phyloP scores from a whole-genome alignment of 75 land plant species.

The Ceratopteris richardii region DNA sequence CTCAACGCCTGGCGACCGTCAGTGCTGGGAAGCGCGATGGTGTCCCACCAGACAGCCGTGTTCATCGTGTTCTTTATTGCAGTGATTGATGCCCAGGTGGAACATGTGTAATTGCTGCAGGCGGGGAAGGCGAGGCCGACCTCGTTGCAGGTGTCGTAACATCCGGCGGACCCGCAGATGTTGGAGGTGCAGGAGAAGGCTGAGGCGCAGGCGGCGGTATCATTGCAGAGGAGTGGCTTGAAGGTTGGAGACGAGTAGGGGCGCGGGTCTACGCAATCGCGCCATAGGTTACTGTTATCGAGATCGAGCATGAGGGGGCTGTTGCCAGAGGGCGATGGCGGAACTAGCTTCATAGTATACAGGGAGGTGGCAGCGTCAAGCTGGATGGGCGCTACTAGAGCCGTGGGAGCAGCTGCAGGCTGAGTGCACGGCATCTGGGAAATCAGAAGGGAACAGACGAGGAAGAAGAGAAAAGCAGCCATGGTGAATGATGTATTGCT shows the following conservation, averaged over 20 bases:
- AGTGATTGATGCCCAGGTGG: slow-evolving; percentile 8
- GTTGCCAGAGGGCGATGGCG: neutral
- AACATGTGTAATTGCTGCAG: slow-evolving; percentile 30
- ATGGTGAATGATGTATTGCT: no score
- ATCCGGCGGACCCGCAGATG: slow-evolving; percentile 9
- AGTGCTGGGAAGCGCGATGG: neutral
- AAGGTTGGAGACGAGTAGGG: slow-evolving; percentile 1
- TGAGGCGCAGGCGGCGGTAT: neutral
- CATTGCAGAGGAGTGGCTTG: neutral
- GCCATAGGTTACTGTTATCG: neutral
- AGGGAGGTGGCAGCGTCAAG: neutral
- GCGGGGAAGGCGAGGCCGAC: slow-evolving; percentile 6
- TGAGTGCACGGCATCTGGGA: no score
- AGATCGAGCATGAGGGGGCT: slow-evolving; percentile 4
- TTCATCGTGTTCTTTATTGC: slow-evolving; percentile 3
- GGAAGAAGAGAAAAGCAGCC: no score
- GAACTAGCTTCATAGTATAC: neutral
- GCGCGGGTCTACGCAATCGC: neutral
- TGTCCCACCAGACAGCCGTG: slow-evolving; percentile 19
- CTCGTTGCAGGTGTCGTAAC: slow-evolving; percentile 5
- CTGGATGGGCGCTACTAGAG: neutral
- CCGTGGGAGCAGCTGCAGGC: slow-evolving; percentile 2
- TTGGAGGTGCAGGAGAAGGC: neutral
- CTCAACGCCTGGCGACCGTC: slow-evolving; percentile 6
- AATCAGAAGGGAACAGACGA: no score